phyloP scores from a whole-genome alignment of 2,329 filamentous ascomycete genomes.

The Colletotrichum sp. region DNA sequence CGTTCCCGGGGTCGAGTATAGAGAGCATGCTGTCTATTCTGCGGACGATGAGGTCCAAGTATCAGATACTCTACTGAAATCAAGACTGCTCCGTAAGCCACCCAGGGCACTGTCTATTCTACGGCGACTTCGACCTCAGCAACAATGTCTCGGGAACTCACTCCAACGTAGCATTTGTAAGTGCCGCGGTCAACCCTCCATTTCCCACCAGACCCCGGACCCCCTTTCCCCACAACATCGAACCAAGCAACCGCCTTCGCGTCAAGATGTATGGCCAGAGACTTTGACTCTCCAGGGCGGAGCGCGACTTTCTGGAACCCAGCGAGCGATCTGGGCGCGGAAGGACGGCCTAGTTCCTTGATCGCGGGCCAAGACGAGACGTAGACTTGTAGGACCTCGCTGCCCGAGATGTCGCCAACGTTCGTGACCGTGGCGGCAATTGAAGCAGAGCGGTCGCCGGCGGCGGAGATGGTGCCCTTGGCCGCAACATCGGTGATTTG shows the following conservation, averaged over 20 bases:
- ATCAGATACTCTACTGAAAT: not conserved
- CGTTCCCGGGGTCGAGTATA: conserved; percentile 19
- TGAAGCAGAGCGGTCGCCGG: fast-evolving
- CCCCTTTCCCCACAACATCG: conserved; percentile 3
- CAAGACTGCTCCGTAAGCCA: no score
- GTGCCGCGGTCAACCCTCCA: conserved; percentile 22
- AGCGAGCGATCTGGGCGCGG: conserved; percentile 12
- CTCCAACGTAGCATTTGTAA: conserved; percentile 14
- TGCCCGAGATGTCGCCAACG: not conserved
- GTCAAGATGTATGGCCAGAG: not conserved
- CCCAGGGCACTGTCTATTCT: not conserved
- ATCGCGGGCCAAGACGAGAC: conserved; percentile 42
- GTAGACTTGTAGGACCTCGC: conserved; percentile 33
- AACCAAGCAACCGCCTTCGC: conserved; percentile 8
- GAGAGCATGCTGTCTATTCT: not conserved
- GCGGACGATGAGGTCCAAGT: not conserved
- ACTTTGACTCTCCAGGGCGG: not conserved
- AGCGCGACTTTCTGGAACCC: conserved; percentile 20
- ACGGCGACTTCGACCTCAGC: not conserved
- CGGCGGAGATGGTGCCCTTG: not conserved
- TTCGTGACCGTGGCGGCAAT: not conserved
- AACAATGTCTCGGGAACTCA: conserved; percentile 10
- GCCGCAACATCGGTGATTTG: conserved; percentile 33
- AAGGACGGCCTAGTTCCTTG: not conserved
- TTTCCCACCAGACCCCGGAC: not conserved